phyloP scores from a whole-genome alignment of 2,329 filamentous ascomycete genomes.

The Triangularia verruculosa region DNA sequence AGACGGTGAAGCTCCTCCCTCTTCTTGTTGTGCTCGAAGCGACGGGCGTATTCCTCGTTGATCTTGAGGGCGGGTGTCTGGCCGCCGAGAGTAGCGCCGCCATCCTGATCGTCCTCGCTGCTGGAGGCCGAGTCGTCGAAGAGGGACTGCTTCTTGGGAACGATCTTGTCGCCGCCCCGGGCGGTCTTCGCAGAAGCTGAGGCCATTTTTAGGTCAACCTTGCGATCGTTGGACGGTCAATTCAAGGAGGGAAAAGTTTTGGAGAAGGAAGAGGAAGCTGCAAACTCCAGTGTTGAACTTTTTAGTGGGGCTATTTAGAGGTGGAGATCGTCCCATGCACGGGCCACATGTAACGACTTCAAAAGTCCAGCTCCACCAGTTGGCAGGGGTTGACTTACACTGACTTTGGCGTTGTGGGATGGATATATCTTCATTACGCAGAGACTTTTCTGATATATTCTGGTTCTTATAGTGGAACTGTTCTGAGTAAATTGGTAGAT shows the following conservation, averaged over 20 bases:
- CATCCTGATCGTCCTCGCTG: conserved; percentile 42
- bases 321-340: not conserved
- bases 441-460: too few relatives aligned
- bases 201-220: conserved; percentile 10
- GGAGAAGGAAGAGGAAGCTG: not conserved
- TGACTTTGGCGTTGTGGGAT: not conserved
- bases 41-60: conserved; percentile 83
- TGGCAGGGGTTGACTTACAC: not conserved
- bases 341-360: not conserved
- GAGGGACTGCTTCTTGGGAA: conserved; percentile 43
- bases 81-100: conserved; percentile 35
- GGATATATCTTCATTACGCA: not conserved
- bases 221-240: not conserved
- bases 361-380: not conserved
- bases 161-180: conserved; percentile 30
- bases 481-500: not conserved
- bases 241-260: not conserved
- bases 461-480: not conserved
- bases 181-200: conserved; percentile 12
- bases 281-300: conserved; percentile 23
- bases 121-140: conserved; percentile 50
- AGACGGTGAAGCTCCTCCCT: conserved; percentile 81
- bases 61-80: conserved; percentile 60
- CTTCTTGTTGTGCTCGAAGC: conserved; percentile 97
- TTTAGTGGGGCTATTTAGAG: conserved; percentile 30